Base-by-base conservation (phyloP, 2,329 filamentous ascomycete species). In the Colletotrichum higginsianum region DNA sequence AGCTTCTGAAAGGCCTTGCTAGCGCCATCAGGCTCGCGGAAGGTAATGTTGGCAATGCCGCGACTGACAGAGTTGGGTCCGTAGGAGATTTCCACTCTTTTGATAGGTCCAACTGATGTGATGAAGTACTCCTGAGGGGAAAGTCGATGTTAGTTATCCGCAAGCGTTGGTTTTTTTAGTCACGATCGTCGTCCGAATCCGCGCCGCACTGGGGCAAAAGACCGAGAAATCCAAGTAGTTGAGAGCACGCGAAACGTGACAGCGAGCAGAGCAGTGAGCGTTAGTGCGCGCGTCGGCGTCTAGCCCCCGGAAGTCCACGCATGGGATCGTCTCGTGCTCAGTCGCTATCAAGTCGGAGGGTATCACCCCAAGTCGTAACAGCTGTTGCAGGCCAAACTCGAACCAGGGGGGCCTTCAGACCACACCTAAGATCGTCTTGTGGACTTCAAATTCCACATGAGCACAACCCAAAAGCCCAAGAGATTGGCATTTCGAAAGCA, bases 41-140 rank as follows among this genome's bases (percentile, higher is more conserved):
- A 99, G 75, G 92, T 91, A 77, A 99, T 93, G 66, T 94, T 96
- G 78, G 95, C 95, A 80, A 96, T 94, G 76, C 96, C 96, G 80
- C 95, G 94, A 88, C 95, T 98, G 77, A 92, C 90, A 75, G 96
- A 96, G 80, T 94, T 94, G 75, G 96, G 94, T 78, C 96, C 96
- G 84, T 99, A 99, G 62, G 94, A 94, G 78, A 99, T 88, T 77
- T 96, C 92, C 75, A 97, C 94, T 83, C 90, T 93, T 89, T 97
- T 98, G 84, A 98, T 94, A 75, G 93, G 90, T 77, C 95, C 96
- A 82, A 98, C 91, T 78, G 94, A 93, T 80, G 94, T 92, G 80
- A 88, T 85, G 83, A 99, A 98, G 85, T 98, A 99, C 86, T 99
- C 96, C 96, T 99, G 94, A 84, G 85, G 84, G 83, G 82, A 86